phyloP scores from a whole-genome alignment of 768 basidiomycete genomes.

The Leucosporidium creatinivorum region DNA sequence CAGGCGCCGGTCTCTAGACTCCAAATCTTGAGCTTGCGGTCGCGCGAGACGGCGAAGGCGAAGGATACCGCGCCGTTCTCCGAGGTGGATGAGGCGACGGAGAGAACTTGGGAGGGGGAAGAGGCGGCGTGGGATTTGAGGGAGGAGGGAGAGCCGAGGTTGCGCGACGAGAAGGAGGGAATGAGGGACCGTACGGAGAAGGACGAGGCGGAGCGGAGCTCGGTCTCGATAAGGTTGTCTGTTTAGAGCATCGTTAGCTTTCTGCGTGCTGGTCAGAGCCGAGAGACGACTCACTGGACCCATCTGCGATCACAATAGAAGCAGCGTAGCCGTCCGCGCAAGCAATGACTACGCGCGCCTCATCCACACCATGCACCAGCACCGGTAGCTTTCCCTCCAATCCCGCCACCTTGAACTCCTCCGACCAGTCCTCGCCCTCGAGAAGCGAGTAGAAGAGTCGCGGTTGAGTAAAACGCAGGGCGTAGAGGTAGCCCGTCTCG shows the following conservation, averaged over 20 bases:
- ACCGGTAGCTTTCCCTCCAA: conserved; percentile 27
- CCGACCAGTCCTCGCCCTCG: conserved; percentile 53
- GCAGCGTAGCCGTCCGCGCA: conserved; percentile 9
- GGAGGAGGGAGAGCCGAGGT: conserved; percentile 54
- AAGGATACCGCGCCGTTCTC: conserved; percentile 61
- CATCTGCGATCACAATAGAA: conserved; percentile 3
- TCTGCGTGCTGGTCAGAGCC: too few species aligned
- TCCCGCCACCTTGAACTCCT: conserved; percentile 50
- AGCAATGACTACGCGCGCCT: conserved; percentile 14
- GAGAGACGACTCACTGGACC: conserved; percentile 1
- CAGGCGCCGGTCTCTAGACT: conserved; percentile 43
- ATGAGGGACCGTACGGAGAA: conserved; percentile 30
- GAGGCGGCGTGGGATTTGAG: conserved; percentile 43
- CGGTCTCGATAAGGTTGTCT: conserved; percentile 17
- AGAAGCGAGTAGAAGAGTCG: conserved; percentile 36
- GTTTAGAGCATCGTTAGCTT: background rate
- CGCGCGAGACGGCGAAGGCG: conserved; percentile 78
- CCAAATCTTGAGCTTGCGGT: conserved; percentile 78
- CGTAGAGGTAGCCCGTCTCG: conserved; percentile 61
- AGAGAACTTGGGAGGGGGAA: conserved; percentile 56
- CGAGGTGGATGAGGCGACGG: conserved; percentile 64
- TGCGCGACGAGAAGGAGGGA: conserved; percentile 61
- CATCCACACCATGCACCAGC: conserved; percentile 14
- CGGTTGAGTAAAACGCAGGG: conserved; percentile 59
- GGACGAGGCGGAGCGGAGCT: conserved; percentile 18